These are phyloP conservation scores for Cubamyces lactineus DNA, from an alignment of 768 basidiomycete genomes.

Conservation along the genomic window DNA sequence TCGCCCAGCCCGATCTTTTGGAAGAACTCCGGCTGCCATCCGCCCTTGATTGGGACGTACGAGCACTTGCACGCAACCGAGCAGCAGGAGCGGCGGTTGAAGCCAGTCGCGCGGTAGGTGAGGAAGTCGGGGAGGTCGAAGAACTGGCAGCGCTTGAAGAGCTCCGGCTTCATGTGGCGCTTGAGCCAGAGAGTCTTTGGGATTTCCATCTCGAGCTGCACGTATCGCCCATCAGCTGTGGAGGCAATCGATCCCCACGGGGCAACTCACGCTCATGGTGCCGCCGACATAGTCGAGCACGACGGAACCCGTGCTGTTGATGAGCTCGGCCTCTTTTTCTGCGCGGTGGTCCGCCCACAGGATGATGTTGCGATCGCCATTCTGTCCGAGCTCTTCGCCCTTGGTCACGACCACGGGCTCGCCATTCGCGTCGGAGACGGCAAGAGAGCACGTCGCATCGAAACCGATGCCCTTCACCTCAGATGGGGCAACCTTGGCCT, in stretches of 20 bases:
- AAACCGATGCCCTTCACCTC: slow-evolving; percentile 88
- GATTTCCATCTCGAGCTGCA: slow-evolving; percentile 95
- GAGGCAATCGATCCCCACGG: not conserved
- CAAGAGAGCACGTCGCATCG: slow-evolving; percentile 96
- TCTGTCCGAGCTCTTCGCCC: slow-evolving; percentile 61
- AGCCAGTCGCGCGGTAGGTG: slow-evolving; percentile 86
- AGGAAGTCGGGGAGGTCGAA: slow-evolving; percentile 95
- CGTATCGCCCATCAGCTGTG: not conserved
- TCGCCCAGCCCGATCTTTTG: slow-evolving; percentile 77
- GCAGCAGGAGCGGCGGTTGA: slow-evolving; percentile 79
- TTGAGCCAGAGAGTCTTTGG: slow-evolving; percentile 98
- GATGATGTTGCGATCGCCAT: slow-evolving; percentile 82
- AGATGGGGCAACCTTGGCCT: slow-evolving; percentile 55
- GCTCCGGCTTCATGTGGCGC: slow-evolving; percentile 72
- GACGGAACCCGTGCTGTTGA: slow-evolving; percentile 82
- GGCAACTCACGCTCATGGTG: slow-evolving; percentile 75
- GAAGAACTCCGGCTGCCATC: slow-evolving; percentile 93
- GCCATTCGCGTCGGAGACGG: slow-evolving; percentile 77
- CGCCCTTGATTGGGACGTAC: slow-evolving; percentile 76
- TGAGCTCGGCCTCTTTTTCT: slow-evolving; percentile 85
- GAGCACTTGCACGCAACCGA: slow-evolving; percentile 97
- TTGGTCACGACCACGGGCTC: slow-evolving; percentile 75
- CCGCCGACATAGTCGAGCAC: slow-evolving; percentile 96
- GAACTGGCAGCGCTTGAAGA: slow-evolving; percentile 79
- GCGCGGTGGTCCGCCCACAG: slow-evolving; percentile 98